Conservation (phyloP, 2,329 filamentous ascomycete genomes). For the Sclerotinia glacialis region DNA sequence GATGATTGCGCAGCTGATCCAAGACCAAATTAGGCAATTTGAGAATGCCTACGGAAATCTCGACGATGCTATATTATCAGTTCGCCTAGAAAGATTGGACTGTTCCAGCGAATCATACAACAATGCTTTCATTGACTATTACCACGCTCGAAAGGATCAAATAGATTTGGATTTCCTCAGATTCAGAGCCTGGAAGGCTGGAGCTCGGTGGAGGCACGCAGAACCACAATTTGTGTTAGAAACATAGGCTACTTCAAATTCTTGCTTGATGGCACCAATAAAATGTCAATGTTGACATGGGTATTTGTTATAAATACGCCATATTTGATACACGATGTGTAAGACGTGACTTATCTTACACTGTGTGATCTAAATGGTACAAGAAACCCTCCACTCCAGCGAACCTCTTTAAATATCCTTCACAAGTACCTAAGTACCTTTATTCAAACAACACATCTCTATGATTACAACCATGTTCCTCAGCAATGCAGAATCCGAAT, state of each 20-base stretch:
- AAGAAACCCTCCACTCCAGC: background rate
- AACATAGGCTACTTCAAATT: background rate
- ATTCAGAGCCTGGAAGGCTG: background rate
- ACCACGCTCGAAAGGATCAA: background rate
- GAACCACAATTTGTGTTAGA: background rate
- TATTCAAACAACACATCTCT: background rate
- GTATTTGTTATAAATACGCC: background rate
- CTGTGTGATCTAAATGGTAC: background rate
- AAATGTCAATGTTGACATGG: background rate
- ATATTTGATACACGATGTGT: background rate
- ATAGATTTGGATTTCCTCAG: conserved; percentile 1
- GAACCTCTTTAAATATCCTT: background rate
- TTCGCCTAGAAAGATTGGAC: background rate
- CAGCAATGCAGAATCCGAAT: background rate
- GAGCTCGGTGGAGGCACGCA: conserved; percentile 12
- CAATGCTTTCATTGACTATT: conserved; percentile 8
- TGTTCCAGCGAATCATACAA: background rate
- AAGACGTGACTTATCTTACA: background rate
- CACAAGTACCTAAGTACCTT: background rate
- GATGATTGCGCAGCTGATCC: background rate
- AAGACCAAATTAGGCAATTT: background rate
- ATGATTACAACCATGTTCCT: background rate
- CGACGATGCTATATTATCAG: background rate
- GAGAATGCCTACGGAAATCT: background rate
- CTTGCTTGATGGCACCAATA: background rate